Conservation (phyloP, 805 yeast species). For the Barnettozyma pratensis region DNA sequence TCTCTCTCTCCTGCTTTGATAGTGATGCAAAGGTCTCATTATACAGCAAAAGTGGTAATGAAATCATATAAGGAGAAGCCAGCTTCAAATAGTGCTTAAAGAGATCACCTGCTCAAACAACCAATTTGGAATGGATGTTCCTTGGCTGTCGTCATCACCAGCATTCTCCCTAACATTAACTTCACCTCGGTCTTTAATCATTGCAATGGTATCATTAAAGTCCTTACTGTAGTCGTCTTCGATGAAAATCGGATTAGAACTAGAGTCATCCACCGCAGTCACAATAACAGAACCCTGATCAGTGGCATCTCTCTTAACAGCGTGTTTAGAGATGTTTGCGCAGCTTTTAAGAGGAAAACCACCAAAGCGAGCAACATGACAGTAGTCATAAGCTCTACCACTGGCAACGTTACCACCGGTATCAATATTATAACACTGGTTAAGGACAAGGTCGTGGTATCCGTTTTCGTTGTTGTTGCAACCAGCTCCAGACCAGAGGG, state of each 20-base stretch:
- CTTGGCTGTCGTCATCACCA: too few species aligned
- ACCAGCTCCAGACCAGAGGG: neutral
- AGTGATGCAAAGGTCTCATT: too few species aligned
- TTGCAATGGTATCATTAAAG: too few species aligned
- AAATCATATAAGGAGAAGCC: too few species aligned
- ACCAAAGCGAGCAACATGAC: neutral
- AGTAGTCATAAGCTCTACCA: neutral
- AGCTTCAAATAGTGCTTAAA: too few species aligned
- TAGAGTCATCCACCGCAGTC: neutral
- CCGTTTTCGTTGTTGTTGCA: neutral
- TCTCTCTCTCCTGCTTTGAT: too few species aligned
- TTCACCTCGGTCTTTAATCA: too few species aligned
- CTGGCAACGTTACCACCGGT: neutral
- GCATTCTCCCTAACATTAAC: too few species aligned
- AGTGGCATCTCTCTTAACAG: neutral
- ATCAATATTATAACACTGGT: neutral
- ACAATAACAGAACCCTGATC: neutral
- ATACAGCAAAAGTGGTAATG: too few species aligned
- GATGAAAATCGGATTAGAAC: neutral
- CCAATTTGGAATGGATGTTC: too few species aligned
- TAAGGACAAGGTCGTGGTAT: neutral
- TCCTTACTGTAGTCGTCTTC: too few species aligned
- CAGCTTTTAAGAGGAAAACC: neutral
- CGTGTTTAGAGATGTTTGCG: neutral
- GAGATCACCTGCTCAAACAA: too few species aligned